Evolutionary conservation across 2,329 filamentous ascomycete species (phyloP), one percentile per base, ranked within the genome.

Genomic region (Penicillium crustosum): DNA sequence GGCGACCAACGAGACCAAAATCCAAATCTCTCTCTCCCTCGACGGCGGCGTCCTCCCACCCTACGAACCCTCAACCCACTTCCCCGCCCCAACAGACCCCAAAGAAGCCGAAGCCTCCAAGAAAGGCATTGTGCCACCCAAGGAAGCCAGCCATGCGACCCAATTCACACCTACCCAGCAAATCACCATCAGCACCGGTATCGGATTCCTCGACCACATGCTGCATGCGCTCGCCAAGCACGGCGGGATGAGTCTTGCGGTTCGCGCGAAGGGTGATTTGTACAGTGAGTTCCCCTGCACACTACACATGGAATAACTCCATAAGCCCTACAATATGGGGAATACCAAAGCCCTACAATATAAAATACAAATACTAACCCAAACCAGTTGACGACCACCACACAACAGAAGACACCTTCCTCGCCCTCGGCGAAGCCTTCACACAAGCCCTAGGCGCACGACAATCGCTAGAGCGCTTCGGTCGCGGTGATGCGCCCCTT

Each of bases 131-230:
- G 69, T 78, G 6, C 69, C 77, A 1, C 68, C 70, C 23, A 70
- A 73, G 45, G 72, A 76, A 53, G 84, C 84, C 59, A 81, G 82
- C 56, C 94, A 99, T 74, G 93, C 94, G 31, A 88, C 88, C 1
- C 93, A 99, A 77, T 81, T 86, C 63, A 93, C 90, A 66, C 87
- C 89, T 66, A 90, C 88, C 42, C 94, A 97, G 77, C 87, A 86
- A 60, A 97, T 97, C 73, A 86, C 86, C 71, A 83, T 97, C 65
- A 88, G 91, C 82, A 96, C 93, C 0, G 94, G 94, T 64, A 96
- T 99, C 75, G 94, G 94, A 59, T 99, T 99, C 78, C 83, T 99
- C 56, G 94, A 99, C 79, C 94, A 99, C 81, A 97, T 99, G 93
- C 84, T 97, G 50, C 94, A 99, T 77, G 94, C 94, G 6, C 83